phyloP scores from a whole-genome alignment of 768 basidiomycete species.

The Termitomyces titanicus region DNA sequence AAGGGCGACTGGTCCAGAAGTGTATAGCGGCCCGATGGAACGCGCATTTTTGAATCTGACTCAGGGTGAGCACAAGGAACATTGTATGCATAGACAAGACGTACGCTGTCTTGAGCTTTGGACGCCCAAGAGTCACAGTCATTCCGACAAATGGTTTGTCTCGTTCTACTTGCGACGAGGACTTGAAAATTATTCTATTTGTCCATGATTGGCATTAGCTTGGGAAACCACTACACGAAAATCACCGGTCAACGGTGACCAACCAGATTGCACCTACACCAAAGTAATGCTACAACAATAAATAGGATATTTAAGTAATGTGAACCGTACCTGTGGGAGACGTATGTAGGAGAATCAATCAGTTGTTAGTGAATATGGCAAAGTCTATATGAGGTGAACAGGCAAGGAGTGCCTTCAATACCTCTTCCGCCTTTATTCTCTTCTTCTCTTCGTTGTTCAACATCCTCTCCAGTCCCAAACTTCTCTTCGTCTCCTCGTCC shows the following conservation, averaged over 20 bases:
- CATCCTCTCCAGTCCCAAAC: constrained; percentile 55
- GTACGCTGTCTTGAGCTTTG: constrained; percentile 63
- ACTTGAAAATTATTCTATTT: constrained; percentile 20
- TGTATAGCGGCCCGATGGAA: constrained; percentile 78
- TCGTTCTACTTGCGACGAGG: background rate
- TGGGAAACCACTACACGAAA: background rate
- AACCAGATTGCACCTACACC: background rate
- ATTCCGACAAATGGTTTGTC: constrained; percentile 17
- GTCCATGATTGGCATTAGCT: constrained; percentile 11
- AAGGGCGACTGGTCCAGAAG: constrained; percentile 80
- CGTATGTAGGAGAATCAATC: background rate
- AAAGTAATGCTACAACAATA: background rate
- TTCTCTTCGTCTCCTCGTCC: constrained; percentile 55
- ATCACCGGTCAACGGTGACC: no score
- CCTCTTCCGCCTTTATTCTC: constrained; percentile 50
- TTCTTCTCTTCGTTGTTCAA: constrained; percentile 45
- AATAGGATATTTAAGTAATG: background rate
- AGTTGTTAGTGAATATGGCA: background rate
- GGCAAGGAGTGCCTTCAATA: constrained; percentile 31
- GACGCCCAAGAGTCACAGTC: constrained; percentile 31
- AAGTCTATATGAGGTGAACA: constrained; percentile 12
- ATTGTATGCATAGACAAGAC: constrained; percentile 19
- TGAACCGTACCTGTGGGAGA: background rate
- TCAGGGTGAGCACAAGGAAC: constrained; percentile 4
- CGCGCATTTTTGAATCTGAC: constrained; percentile 73